Evolutionary conservation across 2,329 filamentous ascomycete genomes (phyloP), one percentile per base, ranked within the genome.

Genomic region (Penicillium hordei): DNA sequence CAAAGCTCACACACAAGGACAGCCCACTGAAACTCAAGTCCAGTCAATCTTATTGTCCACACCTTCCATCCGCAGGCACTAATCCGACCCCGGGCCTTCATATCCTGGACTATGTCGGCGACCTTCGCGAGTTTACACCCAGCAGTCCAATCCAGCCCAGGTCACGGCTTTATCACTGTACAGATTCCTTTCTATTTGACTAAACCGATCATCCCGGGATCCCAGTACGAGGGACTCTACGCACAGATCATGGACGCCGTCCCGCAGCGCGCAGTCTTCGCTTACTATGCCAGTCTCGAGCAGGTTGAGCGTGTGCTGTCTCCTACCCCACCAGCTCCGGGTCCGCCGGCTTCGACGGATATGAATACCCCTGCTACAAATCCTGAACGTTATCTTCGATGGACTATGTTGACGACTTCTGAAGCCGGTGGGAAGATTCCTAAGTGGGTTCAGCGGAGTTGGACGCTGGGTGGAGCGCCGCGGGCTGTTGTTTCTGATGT

Each of bases 331-430:
- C 8, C 13, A 4, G 13, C 27, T 29, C 19, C 19, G 27, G 17
- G 6, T 21, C 23, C 8, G 5, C 9, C 42, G 17, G 25, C 44
- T 40, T 13, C 43, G 4, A 3, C 15, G 1, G 10, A 34, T 25
- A 19, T 8, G 12, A 29, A 10, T 15, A 12, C 27, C 15, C 4
- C 27, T 39, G 23, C 42, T 29, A 25, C 23, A 1, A 27, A 10
- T 12, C n/a, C 49, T 15, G 34, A 10, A 17, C 51, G 45, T 67
- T 40, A 29, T 7, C 58, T 66, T 25, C 67, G 73, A 42, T 76
- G 74, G 73, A 70, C 65, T 4, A 75, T 76, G 72, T 72, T 71
- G 4, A 76, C 73, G 7, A 71, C 70, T 10, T 75, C 72, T 17
- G 66, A 75, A 56, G 71, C 74, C 10, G 69, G 70, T 10, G 73